phyloP scores from a whole-genome alignment of 2,329 filamentous ascomycete species.

The Colletotrichum navitas region DNA sequence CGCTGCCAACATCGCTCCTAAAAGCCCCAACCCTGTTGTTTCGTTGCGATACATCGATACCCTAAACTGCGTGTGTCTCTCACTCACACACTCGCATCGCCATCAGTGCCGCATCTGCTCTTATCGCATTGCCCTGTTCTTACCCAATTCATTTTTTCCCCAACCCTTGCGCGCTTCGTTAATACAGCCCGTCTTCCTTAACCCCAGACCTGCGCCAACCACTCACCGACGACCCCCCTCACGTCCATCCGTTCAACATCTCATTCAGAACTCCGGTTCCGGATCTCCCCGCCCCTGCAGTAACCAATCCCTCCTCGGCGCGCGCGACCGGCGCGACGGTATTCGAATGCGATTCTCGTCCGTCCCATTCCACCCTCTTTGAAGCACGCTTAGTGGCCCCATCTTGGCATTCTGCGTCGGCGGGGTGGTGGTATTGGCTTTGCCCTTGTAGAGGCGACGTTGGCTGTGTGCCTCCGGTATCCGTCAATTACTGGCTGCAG shows the following conservation, averaged over 20 bases:
- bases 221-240: constrained; percentile 24
- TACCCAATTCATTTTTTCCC: neutral
- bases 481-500: neutral
- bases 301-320: constrained; percentile 1
- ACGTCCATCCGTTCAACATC: constrained; percentile 4
- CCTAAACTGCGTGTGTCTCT: constrained; percentile 18
- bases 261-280: constrained; percentile 1
- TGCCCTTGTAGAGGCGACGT: constrained; percentile 18
- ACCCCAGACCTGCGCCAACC: constrained; percentile 9
- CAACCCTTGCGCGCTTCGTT: neutral
- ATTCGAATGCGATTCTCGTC: constrained; percentile 14
- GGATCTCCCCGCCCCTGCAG: constrained; percentile 5
- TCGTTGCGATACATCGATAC: constrained; percentile 19
- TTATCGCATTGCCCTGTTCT: neutral
- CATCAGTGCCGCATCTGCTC: neutral
- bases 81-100: neutral
- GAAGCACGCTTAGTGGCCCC: constrained; percentile 13
- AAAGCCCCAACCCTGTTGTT: constrained; percentile 37
- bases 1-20: constrained; percentile 18
- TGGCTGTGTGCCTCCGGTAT: constrained; percentile 25
- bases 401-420: constrained; percentile 3
- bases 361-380: constrained; percentile 11
- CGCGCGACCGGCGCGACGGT: neutral
- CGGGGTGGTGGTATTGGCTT: constrained; percentile 8
- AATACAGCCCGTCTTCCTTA: neutral